Percentiles rank a stretch among this genome's conserved stretches.
phyloP scores from a whole-genome alignment of 345 rosid genomes.

The rapeseed (Brassica napus) region Da-Ae NC_063452.1:21198001-21198500 shows the following conservation, averaged over 20 bases:
- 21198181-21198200: slow-evolving; percentile 13
- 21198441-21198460: neutral
- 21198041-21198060: slow-evolving; percentile 33
- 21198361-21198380: neutral
- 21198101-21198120: slow-evolving; percentile 32
- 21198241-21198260: slow-evolving; percentile 15
- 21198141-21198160: slow-evolving; percentile 29
- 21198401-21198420: neutral
- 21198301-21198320: neutral
- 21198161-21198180: slow-evolving; percentile 10
- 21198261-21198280: slow-evolving; percentile 21
- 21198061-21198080: slow-evolving; percentile 25
- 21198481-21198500: neutral
- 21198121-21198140: slow-evolving; percentile 19
- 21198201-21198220: slow-evolving; percentile 31
- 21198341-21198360: neutral
- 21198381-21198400: neutral
- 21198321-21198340: neutral
- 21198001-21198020: slow-evolving; percentile 27
- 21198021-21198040: slow-evolving; percentile 8
- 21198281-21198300: slow-evolving; percentile 20
- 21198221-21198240: slow-evolving; percentile 33
- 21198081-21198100: slow-evolving; percentile 16
- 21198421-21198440: neutral
- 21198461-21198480: neutral